Base-by-base conservation (phyloP, 768 basidiomycete genomes). In the Rhodotorula kratochvilovae region DNA sequence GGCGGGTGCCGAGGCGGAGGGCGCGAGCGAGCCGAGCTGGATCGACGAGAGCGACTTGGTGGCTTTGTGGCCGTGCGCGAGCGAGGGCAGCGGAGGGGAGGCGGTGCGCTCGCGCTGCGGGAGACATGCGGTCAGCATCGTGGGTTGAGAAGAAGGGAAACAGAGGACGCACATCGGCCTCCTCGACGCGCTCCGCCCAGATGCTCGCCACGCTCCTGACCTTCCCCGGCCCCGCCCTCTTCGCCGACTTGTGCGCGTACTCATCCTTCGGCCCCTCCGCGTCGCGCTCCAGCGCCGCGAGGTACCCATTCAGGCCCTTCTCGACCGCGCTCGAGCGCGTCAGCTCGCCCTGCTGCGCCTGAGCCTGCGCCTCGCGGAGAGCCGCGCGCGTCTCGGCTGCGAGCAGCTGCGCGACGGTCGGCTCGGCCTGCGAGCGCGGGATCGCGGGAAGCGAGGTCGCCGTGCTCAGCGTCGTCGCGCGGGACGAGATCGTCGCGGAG, bases 101-200 rank as follows among this genome's bases (percentile, higher is more conserved):
- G 61, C 50, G 15, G 66, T 35, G 2, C 55, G 35, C 12, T 58
- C 70, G 31, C 63, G 53, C 70, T 71, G 59, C 4, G 35, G 27
- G 1, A 17, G n/a, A n/a, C n/a, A 10, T 5, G 2, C 17, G n/a
- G 27, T 1, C 12, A n/a, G 27, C 23, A 10, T 4, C 27, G 25
- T 10, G 13, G 1, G 33, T 29, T 35, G 43, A 29, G 35, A 3
- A 36, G 39, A 43, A 54, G 33, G 12, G 7, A 13, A 12, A 50
- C 11, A 15, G 25, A 12, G n/a, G 2, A 57, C 66, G 36, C 58
- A 70, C 70, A 27, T 53, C 69, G 3, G 65, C 67, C 12, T 48
- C 57, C 48, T 64, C 67, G 25, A 58, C 67, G 19, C 63, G 53
- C 43, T 63, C 67, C 0, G 64, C 68, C 74, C 74, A 75, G 33